Evolutionary conservation across 345 rosid genomes (phyloP).

Genomic region (Psidium friedrichsthalianum): DNA sequence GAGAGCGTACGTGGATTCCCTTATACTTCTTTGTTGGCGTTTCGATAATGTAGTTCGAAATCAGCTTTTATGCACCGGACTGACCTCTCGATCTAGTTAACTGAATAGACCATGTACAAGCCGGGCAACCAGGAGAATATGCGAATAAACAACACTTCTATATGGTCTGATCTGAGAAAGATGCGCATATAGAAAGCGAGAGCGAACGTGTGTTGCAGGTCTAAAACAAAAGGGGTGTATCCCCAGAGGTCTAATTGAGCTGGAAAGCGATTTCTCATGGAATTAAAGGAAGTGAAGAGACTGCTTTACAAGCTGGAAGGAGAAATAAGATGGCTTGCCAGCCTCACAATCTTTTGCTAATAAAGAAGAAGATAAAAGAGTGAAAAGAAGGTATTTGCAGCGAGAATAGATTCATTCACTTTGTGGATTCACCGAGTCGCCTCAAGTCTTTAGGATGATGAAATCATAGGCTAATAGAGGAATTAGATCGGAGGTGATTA

Average conservation of each 20-base stretch:
- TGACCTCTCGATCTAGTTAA: neutral
- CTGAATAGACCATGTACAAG: neutral
- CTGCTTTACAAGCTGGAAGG: conserved; percentile 24
- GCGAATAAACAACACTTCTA: neutral
- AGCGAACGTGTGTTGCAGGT: neutral
- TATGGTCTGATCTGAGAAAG: neutral
- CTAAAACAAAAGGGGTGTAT: neutral
- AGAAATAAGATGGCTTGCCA: neutral
- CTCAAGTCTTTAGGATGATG: neutral
- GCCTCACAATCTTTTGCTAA: neutral
- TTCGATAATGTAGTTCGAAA: neutral
- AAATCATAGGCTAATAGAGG: neutral
- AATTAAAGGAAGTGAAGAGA: neutral
- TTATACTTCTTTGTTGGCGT: neutral
- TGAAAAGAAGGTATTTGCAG: neutral
- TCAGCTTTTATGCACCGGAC: neutral
- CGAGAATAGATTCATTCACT: neutral
- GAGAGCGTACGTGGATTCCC: neutral
- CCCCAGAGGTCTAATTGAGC: neutral
- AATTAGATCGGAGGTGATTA: neutral
- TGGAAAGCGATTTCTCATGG: neutral
- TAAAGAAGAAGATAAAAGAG: neutral
- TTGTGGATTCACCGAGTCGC: neutral
- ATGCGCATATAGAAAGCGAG: neutral
- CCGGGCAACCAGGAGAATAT: neutral